phyloP scores from a whole-genome alignment of 257 asterid species.

The Echites panduratus region DNA sequence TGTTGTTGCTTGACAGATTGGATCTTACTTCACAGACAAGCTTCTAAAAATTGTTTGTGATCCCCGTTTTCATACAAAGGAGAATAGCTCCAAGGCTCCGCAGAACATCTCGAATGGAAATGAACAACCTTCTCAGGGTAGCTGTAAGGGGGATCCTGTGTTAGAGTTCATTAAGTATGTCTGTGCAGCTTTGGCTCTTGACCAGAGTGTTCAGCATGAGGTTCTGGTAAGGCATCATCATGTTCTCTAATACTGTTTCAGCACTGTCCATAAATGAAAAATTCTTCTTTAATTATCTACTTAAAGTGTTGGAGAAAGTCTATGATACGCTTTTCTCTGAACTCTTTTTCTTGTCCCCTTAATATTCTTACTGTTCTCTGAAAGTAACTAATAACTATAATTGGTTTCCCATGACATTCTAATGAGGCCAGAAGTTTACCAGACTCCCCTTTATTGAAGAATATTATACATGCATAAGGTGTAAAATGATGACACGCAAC shows the following conservation, averaged over 20 bases:
- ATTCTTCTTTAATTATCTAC: neutral
- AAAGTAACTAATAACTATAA: neutral
- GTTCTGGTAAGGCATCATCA: slow-evolving; percentile 61
- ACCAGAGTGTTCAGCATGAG: slow-evolving; percentile 91
- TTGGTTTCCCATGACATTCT: neutral
- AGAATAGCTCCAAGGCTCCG: slow-evolving; percentile 39
- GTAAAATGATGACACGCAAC: neutral
- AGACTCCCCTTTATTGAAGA: neutral
- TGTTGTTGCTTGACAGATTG: slow-evolving; percentile 45
- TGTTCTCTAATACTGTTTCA: neutral
- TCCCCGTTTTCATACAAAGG: slow-evolving; percentile 57
- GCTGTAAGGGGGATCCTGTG: slow-evolving; percentile 64
- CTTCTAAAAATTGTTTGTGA: slow-evolving; percentile 77
- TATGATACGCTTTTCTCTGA: neutral
- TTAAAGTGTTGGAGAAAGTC: neutral
- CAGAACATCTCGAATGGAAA: slow-evolving; percentile 32
- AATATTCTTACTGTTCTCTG: neutral
- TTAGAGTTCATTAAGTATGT: slow-evolving; percentile 88
- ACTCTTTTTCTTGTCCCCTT: neutral
- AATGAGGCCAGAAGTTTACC: neutral
- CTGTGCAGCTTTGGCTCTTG: slow-evolving; percentile 90
- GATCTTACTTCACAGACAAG: slow-evolving; percentile 74
- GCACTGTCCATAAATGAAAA: neutral
- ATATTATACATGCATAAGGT: neutral
- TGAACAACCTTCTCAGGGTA: slow-evolving; percentile 32